A percentile compares a stretch with the other conserved stretches of the same genome.
Conservation (phyloP, 192 early-diverging fungal species). For the Umbelopsis vinacea region DNA sequence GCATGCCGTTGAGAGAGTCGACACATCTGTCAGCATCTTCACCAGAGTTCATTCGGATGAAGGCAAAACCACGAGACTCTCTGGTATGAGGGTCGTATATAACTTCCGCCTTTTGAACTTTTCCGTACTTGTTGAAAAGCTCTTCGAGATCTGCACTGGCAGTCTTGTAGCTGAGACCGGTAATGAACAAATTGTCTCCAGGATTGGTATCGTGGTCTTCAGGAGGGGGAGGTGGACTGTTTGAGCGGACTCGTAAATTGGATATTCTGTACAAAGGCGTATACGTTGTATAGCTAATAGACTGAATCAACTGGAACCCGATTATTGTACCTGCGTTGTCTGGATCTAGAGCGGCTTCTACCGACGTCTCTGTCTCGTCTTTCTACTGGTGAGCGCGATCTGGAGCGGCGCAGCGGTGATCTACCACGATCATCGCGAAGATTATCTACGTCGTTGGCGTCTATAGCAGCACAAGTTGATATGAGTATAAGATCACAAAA, state of each 20-base stretch:
- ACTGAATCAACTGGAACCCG: constrained; percentile 17
- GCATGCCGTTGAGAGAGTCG: constrained; percentile 64
- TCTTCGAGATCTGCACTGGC: constrained; percentile 68
- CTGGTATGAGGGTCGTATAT: constrained; percentile 82
- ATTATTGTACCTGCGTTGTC: constrained; percentile 25
- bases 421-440: constrained; percentile 37
- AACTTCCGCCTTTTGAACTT: constrained; percentile 72
- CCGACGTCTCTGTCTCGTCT: constrained; percentile 19
- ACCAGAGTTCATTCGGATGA: constrained; percentile 70
- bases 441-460: constrained; percentile 9
- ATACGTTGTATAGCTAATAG: constrained; percentile 12
- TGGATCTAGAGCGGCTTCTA: constrained; percentile 42
- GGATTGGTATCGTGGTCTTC: constrained; percentile 55
- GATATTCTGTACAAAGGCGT: constrained; percentile 23
- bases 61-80: constrained; percentile 89
- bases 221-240: constrained; percentile 31
- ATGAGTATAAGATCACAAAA: background rate
- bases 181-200: constrained; percentile 78
- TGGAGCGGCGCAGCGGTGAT: constrained; percentile 35
- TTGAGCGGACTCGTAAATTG: constrained; percentile 24
- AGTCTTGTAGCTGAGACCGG: constrained; percentile 64
- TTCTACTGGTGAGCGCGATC: constrained; percentile 38
- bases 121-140: constrained; percentile 72
- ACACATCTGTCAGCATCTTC: constrained; percentile 77
- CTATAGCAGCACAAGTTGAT: background rate